Conservation (phyloP, 1,284 basidiomycete genomes). For the Exsudoporus floridanus region DNA sequence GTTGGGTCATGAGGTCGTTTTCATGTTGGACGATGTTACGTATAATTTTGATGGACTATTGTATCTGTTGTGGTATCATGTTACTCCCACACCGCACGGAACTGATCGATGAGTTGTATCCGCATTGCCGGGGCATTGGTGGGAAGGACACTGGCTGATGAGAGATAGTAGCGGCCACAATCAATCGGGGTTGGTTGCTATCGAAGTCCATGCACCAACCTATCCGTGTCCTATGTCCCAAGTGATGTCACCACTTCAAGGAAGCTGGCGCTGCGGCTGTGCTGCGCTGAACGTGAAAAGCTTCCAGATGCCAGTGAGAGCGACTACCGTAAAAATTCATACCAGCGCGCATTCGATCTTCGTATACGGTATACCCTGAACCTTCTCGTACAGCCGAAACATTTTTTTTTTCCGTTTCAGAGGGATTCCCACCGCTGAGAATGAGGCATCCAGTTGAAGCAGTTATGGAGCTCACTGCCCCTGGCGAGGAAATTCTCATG, state of each 20-base stretch:
- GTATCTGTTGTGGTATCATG: background rate
- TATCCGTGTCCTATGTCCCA: background rate
- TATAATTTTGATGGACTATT: conserved; percentile 14
- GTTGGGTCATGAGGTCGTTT: conserved; percentile 1
- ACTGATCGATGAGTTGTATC: background rate
- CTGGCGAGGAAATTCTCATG: background rate
- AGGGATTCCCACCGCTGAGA: background rate
- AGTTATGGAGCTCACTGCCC: background rate
- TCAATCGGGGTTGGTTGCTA: background rate
- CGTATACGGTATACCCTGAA: background rate
- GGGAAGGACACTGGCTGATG: background rate
- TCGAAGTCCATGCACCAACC: background rate
- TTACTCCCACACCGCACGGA: background rate
- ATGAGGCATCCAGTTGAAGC: background rate
- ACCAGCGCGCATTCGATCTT: background rate
- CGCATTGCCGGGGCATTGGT: background rate
- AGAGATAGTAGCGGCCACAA: background rate
- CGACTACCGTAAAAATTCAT: background rate
- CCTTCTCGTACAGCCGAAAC: conserved; percentile 2
- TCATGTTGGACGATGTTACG: conserved; percentile 8
- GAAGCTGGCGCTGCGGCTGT: background rate
- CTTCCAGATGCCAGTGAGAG: background rate
- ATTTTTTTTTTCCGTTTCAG: background rate
- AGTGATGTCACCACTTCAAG: conserved; percentile 8
- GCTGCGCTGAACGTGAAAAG: too few relatives aligned